These are phyloP conservation scores for Wickerhamomyces alni DNA, from an alignment of 805 yeast species.

Conservation along the genomic window DNA sequence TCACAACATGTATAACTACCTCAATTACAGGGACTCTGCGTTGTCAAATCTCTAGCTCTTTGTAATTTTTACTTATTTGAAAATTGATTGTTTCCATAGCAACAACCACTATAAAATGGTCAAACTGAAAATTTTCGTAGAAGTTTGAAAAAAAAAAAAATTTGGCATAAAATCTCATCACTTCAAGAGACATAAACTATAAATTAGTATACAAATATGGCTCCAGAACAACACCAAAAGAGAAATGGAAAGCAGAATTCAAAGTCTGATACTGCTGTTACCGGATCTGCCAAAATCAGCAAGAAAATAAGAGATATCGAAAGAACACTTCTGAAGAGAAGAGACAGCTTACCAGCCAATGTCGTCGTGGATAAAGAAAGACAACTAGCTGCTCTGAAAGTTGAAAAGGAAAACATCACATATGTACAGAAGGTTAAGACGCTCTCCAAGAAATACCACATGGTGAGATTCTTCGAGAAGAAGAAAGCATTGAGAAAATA, in stretches of 20 bases:
- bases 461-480: slow-evolving; percentile 87
- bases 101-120: neutral
- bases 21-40: too few species aligned
- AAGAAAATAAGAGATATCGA: slow-evolving; percentile 85
- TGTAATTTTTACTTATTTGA: too few species aligned
- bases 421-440: slow-evolving; percentile 39
- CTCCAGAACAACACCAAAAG: slow-evolving; percentile 12
- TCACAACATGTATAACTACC: too few species aligned
- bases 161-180: neutral
- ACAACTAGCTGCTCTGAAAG: slow-evolving; percentile 56
- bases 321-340: slow-evolving; percentile 51
- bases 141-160: neutral
- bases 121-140: neutral
- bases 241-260: slow-evolving; percentile 1
- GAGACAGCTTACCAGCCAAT: slow-evolving; percentile 56
- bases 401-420: slow-evolving; percentile 49
- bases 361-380: slow-evolving; percentile 68
- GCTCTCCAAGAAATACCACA: slow-evolving; percentile 73
- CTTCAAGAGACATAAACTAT: too few species aligned
- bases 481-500: slow-evolving; percentile 76
- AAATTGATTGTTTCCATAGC: neutral
- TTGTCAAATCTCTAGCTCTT: too few species aligned
- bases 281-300: slow-evolving; percentile 53
- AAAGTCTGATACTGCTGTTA: too few species aligned
- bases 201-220: slow-evolving; percentile 5